Base-by-base conservation (phyloP, 345 rosid species). In the Eutrema heterophyllum region DNA sequence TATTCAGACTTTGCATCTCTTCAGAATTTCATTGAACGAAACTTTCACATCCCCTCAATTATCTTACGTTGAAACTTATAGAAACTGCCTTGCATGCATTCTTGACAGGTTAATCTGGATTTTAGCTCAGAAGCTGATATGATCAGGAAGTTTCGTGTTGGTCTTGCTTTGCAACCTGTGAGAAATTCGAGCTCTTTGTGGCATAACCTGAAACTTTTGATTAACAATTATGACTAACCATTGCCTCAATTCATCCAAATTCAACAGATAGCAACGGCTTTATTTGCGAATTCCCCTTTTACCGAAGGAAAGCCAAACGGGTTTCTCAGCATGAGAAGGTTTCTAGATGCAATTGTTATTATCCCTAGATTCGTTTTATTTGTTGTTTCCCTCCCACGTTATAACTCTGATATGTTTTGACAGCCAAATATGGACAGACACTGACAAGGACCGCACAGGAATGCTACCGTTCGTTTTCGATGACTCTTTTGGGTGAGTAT, bases 291-390 rank as follows among this genome's bases (percentile, higher is more conserved):
- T 82, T 96, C 99, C 56, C 99, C 99, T 73, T 96, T 96, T 65
- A 89, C 96, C 0, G 98, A 92, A 71, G 99, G 98, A 81, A 92
- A 89, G 83, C 98, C 95, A 52, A 96, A 92, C 73, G 99, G 99
- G 64, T 92, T 81, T 83, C 98, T 96, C 72, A 96, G 99, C 87
- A 90, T 84, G 96, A 84, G 98, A 84, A 96, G 99, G 99, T 96
- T 53, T 49, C 33, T 40, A 54, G 65, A 70, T 49, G 9, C 54
- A 70, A 11, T 54, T 5, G 30, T 48, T 65, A 50, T 45, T 64
- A 30, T 52, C 62, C 44, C 55, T 49, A 2, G n/a, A 45, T 32
- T 58, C 59, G 11, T 39, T 58, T 49, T 64, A 46, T 5, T 5
- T 30, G 16, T 39, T 70, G 54, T 35, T 59, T 41, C 38, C 61